A percentile compares a stretch with the other conserved stretches of the same genome.
Conservation (phyloP, 2,329 filamentous ascomycete genomes). For the Trichoderma oligosporum region DNA sequence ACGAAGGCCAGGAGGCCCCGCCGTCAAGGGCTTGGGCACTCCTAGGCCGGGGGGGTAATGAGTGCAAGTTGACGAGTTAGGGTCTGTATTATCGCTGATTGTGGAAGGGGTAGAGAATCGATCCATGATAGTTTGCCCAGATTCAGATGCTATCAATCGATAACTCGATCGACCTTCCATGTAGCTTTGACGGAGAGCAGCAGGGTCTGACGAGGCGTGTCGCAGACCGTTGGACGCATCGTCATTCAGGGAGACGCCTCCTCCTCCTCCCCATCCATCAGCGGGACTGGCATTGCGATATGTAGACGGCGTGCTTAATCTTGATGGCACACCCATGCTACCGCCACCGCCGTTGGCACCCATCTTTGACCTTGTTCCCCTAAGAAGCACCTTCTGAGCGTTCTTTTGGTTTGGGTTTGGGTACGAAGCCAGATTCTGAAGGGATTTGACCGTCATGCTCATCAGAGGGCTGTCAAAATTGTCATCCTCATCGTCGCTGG, state of each 20-base stretch:
- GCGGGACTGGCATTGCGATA: background rate
- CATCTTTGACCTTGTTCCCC: constrained; percentile 28
- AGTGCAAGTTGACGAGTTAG: constrained; percentile 21
- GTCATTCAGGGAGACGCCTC: background rate
- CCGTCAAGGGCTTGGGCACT: constrained; percentile 49
- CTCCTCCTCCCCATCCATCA: no score
- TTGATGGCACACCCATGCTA: background rate
- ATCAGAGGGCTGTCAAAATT: constrained; percentile 34
- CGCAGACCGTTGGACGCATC: constrained; percentile 6
- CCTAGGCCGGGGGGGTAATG: constrained; percentile 37
- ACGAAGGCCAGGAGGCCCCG: constrained; percentile 53
- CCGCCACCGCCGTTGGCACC: no score
- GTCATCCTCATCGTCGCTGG: constrained; percentile 30
- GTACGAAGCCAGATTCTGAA: constrained; percentile 54
- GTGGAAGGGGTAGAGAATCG: constrained; percentile 18
- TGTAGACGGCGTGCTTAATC: background rate
- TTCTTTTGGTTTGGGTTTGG: constrained; percentile 52
- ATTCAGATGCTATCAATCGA: background rate
- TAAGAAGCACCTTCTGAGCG: constrained; percentile 46
- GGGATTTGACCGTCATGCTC: constrained; percentile 44
- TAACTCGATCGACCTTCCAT: constrained; percentile 8
- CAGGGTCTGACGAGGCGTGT: constrained; percentile 19
- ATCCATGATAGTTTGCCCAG: background rate
- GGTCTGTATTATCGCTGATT: constrained; percentile 20
- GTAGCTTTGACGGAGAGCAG: constrained; percentile 7